These are phyloP conservation scores for Geosmithia morbida DNA, from an alignment of 2,329 filamentous ascomycete species.

Conservation along the genomic window DNA sequence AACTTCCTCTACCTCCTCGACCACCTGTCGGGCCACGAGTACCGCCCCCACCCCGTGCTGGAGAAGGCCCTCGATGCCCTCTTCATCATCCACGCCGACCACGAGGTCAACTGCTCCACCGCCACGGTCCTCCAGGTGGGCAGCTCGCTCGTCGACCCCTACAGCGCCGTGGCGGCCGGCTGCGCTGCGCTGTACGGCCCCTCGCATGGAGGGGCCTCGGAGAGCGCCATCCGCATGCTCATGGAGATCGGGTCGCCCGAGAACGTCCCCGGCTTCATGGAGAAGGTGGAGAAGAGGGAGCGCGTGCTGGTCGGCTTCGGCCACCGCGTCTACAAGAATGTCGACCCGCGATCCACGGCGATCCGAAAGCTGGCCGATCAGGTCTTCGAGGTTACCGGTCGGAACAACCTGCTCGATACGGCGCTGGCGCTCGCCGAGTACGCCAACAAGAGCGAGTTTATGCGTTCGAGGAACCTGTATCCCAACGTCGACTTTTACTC, in stretches of 20 bases:
- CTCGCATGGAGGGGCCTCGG: constrained; percentile 44
- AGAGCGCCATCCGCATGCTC: constrained; percentile 39
- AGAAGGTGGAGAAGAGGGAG: constrained; percentile 33
- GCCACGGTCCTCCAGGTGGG: constrained; percentile 41
- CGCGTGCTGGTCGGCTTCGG: constrained; percentile 39
- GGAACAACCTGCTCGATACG: constrained; percentile 35
- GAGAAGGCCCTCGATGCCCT: constrained; percentile 36
- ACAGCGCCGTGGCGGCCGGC: constrained; percentile 34
- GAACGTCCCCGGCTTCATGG: constrained; percentile 34
- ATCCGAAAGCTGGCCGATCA: constrained; percentile 33
- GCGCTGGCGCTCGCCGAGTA: constrained; percentile 29
- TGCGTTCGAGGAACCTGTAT: constrained; percentile 31
- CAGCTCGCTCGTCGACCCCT: constrained; percentile 40
- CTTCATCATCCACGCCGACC: constrained; percentile 41
- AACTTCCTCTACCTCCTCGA: constrained; percentile 42
- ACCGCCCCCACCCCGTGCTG: constrained; percentile 31
- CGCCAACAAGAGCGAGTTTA: constrained; percentile 29
- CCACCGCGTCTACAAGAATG: constrained; percentile 38
- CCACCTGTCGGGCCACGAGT: constrained; percentile 29
- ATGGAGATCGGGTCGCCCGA: constrained; percentile 33
- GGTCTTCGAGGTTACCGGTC: constrained; percentile 32
- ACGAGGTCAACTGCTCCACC: constrained; percentile 43
- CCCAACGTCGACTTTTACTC: constrained; percentile 39
- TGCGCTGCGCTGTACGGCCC: constrained; percentile 40
- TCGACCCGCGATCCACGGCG: constrained; percentile 34